A percentile compares a stretch with the other conserved stretches of the same genome.
Conservation (phyloP, 2,329 filamentous ascomycete species). For the Pseudogymnoascus sp. region DNA sequence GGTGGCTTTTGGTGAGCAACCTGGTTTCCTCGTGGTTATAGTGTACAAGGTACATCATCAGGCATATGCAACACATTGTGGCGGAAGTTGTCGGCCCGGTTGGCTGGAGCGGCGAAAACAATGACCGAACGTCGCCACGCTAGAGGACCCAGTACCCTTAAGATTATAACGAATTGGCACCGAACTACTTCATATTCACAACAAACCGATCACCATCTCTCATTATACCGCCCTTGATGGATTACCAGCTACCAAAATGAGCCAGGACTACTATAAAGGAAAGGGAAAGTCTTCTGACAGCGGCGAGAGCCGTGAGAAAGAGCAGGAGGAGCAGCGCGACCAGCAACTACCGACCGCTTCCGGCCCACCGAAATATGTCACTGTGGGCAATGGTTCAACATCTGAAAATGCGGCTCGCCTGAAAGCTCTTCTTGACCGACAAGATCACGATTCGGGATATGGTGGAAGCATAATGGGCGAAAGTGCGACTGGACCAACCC, state of each 20-base stretch:
- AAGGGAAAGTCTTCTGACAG: conserved; percentile 35
- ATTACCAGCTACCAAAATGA: conserved; percentile 38
- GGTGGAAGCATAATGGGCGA: conserved; percentile 69
- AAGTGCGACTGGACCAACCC: conserved; percentile 35
- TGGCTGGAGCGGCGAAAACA: background rate
- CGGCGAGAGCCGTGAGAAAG: background rate
- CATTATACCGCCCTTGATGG: conserved; percentile 11
- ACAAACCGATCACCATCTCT: conserved; percentile 20
- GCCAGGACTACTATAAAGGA: conserved; percentile 47
- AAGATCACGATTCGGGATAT: conserved; percentile 82
- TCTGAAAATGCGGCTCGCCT: conserved; percentile 75
- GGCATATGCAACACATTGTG: background rate
- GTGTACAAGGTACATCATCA: conserved; percentile 7
- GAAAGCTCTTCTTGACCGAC: conserved; percentile 62
- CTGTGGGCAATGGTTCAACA: conserved; percentile 71
- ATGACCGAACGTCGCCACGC: conserved; percentile 6
- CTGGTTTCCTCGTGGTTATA: conserved; percentile 1
- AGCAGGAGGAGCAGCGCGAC: background rate
- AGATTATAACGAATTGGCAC: conserved; percentile 4
- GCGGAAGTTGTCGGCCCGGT: background rate
- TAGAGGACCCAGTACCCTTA: conserved; percentile 1
- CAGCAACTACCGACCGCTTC: conserved; percentile 9
- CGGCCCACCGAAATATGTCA: conserved; percentile 64
- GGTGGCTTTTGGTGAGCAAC: background rate
- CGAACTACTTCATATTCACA: conserved; percentile 10